Evolutionary conservation across 306 rosid species (phyloP), one percentile per base, ranked within the genome.

Genomic region (Quercus robur): DNA sequence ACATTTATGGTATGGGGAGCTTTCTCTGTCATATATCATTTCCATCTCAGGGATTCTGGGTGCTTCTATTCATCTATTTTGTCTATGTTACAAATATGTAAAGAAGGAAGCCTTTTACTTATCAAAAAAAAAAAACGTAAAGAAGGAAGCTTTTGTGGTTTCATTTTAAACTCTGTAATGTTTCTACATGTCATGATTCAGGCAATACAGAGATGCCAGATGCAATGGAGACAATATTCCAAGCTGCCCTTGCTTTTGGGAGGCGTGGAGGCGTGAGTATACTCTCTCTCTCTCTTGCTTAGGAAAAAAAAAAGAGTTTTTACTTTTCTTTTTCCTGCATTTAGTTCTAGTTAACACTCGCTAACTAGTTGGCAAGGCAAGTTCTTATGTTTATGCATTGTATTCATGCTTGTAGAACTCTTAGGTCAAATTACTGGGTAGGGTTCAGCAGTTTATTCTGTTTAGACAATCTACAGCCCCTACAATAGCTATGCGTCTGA

Each of bases 161-260:
- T 51, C 71, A 11, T 75, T 84, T 21, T 66, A 21, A 78, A n/a
- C 26, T 78, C 23, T 58, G 35, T 21, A 70, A 70, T 52, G 58
- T 17, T 71, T 71, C 35, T 25, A 20, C 67, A 46, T 20, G 56
- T 79, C 77, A 59, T 81, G 85, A 81, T 83, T 69, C 87, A 96
- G 99, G 97, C 78, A 92, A 84, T 81, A 87, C 88, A 38, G 97
- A 89, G 85, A 93, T 96, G 98, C 99, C 99, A 51, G 99, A 96
- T 88, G 98, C 99, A 87, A 91, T 96, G 93, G 99, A 96, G 87
- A 90, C 97, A 51, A 88, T 96, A 80, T 96, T 93, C 87, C 97
- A 93, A 85, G 85, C 98, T 70, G 99, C 99, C 31, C 97, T 96
- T 80, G 92, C 86, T 78, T 91, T 91, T 52, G 99, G 99, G 77